Base-by-base conservation (phyloP, 257 asterid genomes). In the Ilex asprella region DNA sequence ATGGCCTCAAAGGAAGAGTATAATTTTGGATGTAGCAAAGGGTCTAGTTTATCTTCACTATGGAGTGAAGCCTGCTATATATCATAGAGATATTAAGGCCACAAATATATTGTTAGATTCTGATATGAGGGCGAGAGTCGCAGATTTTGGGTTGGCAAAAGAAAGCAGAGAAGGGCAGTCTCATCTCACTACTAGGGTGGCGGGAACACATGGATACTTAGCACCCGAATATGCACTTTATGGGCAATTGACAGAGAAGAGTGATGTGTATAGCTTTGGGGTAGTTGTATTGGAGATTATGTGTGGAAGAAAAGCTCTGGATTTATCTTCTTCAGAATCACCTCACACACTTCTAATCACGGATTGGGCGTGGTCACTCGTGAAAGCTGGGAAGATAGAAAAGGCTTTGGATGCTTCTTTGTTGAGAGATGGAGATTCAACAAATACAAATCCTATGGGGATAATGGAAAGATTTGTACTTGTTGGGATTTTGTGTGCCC, bases 151-250 rank as follows among this genome's bases (percentile, higher is more conserved):
- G 65, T 66, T 88, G 70, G 96, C 88, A 0, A 88, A 75, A 68
- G 87, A 86, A 59, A 84, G 78, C 59, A 50, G 78, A 64, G 96
- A 88, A 74, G 94, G 95, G 62, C 82, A 86, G 49, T 91, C 96
- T 21, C 96, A 91, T 77, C 78, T 91, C 59, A 88, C 98, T 2
- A 88, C 96, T 2, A 74, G 96, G 43, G 95, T 88, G 12, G 98
- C 98, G 1, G 98, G 98, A 46, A 91, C 96, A 0, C 96, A 86
- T 15, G 98, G 98, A 9, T 91, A 91, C 65, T 73, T 91, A 55
- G 98, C 96, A 1, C 96, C 98, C 1, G 96, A 91, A 61, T 91
- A 86, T 16, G 98, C 98, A 14, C 84, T 91, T 7, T 91, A 91
- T 6, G 98, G 98, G 30, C 95, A 86, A 57, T 62, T 91, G 65